A percentile compares a stretch with the other conserved stretches of the same genome.
Evolutionary conservation across 2,329 filamentous ascomycete species (phyloP).

Genomic region (Fusarium annulatum): DNA sequence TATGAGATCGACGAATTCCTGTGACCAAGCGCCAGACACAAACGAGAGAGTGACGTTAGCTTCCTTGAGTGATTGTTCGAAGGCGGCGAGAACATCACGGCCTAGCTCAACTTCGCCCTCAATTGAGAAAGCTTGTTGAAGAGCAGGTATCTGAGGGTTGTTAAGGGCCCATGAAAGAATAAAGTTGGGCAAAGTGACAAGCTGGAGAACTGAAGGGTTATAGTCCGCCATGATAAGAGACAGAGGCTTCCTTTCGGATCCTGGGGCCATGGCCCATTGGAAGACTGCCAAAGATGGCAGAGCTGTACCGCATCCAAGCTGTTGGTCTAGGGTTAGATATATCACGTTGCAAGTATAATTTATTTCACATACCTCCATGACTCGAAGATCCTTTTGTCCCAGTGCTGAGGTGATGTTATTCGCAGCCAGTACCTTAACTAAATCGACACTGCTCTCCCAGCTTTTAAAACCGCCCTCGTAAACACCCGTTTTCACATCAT

Average conservation of each 20-base stretch:
- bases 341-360: background rate
- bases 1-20: conserved; percentile 70
- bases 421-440: conserved; percentile 73
- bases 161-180: conserved; percentile 74
- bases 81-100: conserved; percentile 66
- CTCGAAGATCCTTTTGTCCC: conserved; percentile 52
- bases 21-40: conserved; percentile 80
- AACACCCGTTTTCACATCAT: conserved; percentile 82
- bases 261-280: conserved; percentile 61
- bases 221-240: conserved; percentile 80
- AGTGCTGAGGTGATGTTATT: conserved; percentile 52
- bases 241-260: conserved; percentile 50
- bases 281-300: conserved; percentile 79
- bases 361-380: conserved; percentile 64
- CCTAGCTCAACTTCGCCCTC: conserved; percentile 74
- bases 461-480: conserved; percentile 92
- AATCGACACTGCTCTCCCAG: conserved; percentile 86
- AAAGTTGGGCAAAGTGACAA: conserved; percentile 84
- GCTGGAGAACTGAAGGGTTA: conserved; percentile 79
- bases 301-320: conserved; percentile 84
- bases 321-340: conserved; percentile 32
- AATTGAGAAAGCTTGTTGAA: conserved; percentile 59
- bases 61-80: conserved; percentile 63
- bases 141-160: conserved; percentile 50
- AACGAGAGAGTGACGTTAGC: conserved; percentile 70